Percentiles rank a stretch among this genome's conserved stretches.
Evolutionary conservation across 78 protist species (phyloP).

Genomic region (Monosiga brevicollis): DNA sequence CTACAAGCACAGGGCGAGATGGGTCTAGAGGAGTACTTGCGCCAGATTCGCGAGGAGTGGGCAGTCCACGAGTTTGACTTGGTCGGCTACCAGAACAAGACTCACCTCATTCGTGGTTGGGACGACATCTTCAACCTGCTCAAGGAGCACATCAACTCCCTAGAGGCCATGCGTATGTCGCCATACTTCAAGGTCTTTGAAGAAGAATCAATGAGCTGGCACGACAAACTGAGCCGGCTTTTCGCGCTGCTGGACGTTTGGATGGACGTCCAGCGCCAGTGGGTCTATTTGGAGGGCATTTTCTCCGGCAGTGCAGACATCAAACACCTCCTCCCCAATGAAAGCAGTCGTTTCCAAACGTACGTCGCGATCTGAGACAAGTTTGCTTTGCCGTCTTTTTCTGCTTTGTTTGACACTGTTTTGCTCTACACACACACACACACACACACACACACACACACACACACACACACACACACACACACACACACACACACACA

Average conservation of each 20-base stretch:
- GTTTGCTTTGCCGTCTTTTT: not conserved
- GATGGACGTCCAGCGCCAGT: slow-evolving; percentile 90
- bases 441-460: not conserved
- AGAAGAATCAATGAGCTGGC: slow-evolving; percentile 78
- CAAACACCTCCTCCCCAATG: slow-evolving; percentile 73
- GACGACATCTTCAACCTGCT: slow-evolving; percentile 79
- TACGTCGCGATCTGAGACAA: not conserved
- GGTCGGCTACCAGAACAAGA: slow-evolving; percentile 62
- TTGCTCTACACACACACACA: not conserved
- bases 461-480: not conserved
- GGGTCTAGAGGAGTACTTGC: slow-evolving; percentile 86
- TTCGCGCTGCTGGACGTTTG: slow-evolving; percentile 67
- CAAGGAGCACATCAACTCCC: slow-evolving; percentile 50
- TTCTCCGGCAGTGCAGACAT: slow-evolving; percentile 87
- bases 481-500: not conserved
- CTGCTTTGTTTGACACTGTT: not conserved
- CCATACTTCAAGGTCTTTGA: slow-evolving; percentile 87
- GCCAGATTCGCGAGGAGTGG: slow-evolving; percentile 79
- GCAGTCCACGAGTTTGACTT: slow-evolving; percentile 58
- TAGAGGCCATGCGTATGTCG: slow-evolving; percentile 79
- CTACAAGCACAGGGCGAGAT: slow-evolving; percentile 86
- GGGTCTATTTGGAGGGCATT: slow-evolving; percentile 94
- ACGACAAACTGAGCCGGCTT: slow-evolving; percentile 67
- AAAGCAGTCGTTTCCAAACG: slow-evolving; percentile 56
- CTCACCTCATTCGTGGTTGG: slow-evolving; percentile 83